These are phyloP conservation scores for Ceratocystis cubensis DNA, from an alignment of 2,329 filamentous ascomycete species.

Conservation along the genomic window DNA sequence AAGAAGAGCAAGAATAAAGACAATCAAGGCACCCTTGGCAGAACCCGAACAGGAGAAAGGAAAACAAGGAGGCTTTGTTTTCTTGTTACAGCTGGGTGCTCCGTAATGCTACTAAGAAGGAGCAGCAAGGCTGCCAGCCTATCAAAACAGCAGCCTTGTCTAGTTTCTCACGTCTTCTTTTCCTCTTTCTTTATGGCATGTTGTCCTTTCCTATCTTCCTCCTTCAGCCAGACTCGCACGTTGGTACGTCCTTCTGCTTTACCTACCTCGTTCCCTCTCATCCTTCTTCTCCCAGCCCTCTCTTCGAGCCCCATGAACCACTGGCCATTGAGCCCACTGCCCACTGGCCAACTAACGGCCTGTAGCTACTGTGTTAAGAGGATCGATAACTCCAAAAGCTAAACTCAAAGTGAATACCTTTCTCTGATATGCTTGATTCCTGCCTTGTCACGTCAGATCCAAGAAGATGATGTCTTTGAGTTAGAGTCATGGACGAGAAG, in stretches of 20 bases:
- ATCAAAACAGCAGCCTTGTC: neutral
- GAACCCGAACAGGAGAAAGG: neutral
- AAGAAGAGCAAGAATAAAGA: too few species aligned
- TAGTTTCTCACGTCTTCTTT: neutral
- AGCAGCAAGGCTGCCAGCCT: neutral
- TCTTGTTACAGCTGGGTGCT: neutral
- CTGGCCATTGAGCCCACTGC: neutral
- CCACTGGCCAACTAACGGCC: neutral
- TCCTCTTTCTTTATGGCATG: neutral
- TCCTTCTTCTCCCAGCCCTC: neutral
- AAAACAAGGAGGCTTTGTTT: neutral
- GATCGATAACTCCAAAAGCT: neutral
- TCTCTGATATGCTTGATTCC: neutral
- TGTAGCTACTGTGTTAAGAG: neutral
- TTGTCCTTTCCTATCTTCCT: neutral
- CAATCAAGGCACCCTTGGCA: too few species aligned
- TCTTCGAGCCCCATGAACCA: neutral
- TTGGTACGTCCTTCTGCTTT: neutral
- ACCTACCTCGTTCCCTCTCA: neutral
- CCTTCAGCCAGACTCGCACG: neutral
- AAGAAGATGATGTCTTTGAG: neutral
- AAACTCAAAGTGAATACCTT: too few species aligned
- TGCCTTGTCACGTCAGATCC: neutral
- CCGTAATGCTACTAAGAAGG: neutral
- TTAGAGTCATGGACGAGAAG: neutral